phyloP scores from a whole-genome alignment of 148 eudicot species.

The Vaccinium darrowii region DNA sequence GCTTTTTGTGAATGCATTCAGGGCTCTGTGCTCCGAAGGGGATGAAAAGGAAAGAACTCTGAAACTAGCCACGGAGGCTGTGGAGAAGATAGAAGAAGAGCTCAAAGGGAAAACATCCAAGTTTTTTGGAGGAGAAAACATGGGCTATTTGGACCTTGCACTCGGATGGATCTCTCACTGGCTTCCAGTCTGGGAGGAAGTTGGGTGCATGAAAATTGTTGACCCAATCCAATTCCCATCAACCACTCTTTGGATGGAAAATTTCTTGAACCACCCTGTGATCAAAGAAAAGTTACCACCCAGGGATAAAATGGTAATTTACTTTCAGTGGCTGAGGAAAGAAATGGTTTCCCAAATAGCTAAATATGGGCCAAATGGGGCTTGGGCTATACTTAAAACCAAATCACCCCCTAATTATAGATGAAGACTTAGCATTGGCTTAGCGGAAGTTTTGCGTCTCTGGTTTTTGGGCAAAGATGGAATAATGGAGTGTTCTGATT shows the following conservation, averaged over 20 bases:
- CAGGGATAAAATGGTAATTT: constrained; percentile 13
- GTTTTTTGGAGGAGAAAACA: constrained; percentile 31
- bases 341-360: background rate
- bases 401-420: background rate
- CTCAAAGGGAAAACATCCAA: constrained; percentile 13
- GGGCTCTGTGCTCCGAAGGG: constrained; percentile 21
- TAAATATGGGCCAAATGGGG: background rate
- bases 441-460: no score
- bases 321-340: constrained; percentile 1
- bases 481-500: no score
- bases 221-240: constrained; percentile 25
- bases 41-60: constrained; percentile 21
- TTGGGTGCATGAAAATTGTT: constrained; percentile 24
- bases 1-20: background rate
- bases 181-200: constrained; percentile 28
- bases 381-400: background rate
- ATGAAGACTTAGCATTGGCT: no score
- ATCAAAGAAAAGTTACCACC: constrained; percentile 25
- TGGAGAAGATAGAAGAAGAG: constrained; percentile 26
- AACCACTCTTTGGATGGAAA: constrained; percentile 21
- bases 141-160: constrained; percentile 29
- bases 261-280: constrained; percentile 16
- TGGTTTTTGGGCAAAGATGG: no score
- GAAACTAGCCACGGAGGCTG: constrained; percentile 9
- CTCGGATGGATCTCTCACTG: constrained; percentile 22